Evolutionary conservation across 2,329 filamentous ascomycete genomes (phyloP).

Genomic region (Microsporum audouinii): DNA sequence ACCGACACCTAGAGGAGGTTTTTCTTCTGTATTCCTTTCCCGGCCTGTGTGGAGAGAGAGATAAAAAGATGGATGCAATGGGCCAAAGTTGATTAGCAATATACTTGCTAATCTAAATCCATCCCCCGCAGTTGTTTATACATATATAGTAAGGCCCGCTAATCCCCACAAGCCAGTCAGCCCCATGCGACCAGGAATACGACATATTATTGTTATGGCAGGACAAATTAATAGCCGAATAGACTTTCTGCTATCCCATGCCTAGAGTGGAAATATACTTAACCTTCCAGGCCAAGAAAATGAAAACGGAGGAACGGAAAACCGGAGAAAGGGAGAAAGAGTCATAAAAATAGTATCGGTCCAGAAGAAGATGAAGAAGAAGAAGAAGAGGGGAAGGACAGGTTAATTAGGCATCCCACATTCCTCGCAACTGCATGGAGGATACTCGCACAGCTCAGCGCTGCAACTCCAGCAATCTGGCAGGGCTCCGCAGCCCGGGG

Average conservation of each 20-base stretch:
- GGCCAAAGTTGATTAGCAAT: neutral
- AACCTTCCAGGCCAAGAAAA: neutral
- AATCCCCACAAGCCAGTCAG: neutral
- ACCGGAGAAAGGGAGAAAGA: neutral
- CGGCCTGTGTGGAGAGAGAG: neutral
- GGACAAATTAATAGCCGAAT: too few relatives aligned
- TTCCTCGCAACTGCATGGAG: conserved; percentile 8
- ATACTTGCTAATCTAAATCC: neutral
- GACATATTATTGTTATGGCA: too few relatives aligned
- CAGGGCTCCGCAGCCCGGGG: conserved; percentile 4
- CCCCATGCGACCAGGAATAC: too few relatives aligned
- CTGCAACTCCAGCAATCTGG: conserved; percentile 11
- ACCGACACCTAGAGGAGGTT: neutral
- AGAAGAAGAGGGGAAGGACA: neutral
- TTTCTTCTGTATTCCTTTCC: neutral
- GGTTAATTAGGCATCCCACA: conserved; percentile 10
- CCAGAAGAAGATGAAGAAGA: neutral
- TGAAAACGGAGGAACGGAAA: neutral
- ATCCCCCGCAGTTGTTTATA: neutral
- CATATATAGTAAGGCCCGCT: neutral
- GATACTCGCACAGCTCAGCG: conserved; percentile 7
- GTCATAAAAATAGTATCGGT: neutral
- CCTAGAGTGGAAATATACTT: neutral
- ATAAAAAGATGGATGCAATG: neutral
- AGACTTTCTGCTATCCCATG: neutral